A percentile compares a stretch with the other conserved stretches of the same genome.
phyloP scores from a whole-genome alignment of 2,329 filamentous ascomycete genomes.

The Elsinoe necatrix region DNA sequence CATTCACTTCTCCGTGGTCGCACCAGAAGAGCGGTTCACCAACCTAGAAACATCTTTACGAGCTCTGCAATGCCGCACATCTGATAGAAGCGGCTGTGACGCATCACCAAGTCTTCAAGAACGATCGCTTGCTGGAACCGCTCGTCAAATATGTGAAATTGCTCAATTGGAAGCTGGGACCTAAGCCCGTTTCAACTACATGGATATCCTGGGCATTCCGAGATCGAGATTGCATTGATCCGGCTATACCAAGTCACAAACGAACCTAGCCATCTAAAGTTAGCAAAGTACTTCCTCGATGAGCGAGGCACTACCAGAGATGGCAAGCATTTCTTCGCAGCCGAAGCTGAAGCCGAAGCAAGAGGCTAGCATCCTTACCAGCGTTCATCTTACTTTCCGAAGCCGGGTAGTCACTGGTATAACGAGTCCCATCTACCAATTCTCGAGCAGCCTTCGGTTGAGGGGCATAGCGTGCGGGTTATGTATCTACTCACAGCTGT shows the following conservation, averaged over 20 bases:
- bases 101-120: constrained; percentile 46
- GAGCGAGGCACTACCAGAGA: constrained; percentile 48
- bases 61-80: constrained; percentile 55
- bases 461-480: constrained; percentile 53
- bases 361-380: constrained; percentile 43
- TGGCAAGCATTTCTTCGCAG: constrained; percentile 47
- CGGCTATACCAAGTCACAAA: constrained; percentile 37
- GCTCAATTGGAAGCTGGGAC: constrained; percentile 46
- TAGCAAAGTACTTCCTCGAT: constrained; percentile 50
- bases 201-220: constrained; percentile 54
- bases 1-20: constrained; percentile 53
- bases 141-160: constrained; percentile 51
- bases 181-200: constrained; percentile 42
- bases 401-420: constrained; percentile 39
- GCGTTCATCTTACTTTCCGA: constrained; percentile 42
- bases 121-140: constrained; percentile 44
- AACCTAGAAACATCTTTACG: constrained; percentile 54
- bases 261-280: constrained; percentile 33
- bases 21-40: constrained; percentile 47
- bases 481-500: constrained; percentile 54
- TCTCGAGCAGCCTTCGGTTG: constrained; percentile 44
- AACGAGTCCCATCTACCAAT: constrained; percentile 51
- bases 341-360: constrained; percentile 42
- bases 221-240: constrained; percentile 45
- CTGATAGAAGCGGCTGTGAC: constrained; percentile 54